Conservation (phyloP, 495 filamentous ascomycete genomes). For the Clavariopsis aquatica region DNA sequence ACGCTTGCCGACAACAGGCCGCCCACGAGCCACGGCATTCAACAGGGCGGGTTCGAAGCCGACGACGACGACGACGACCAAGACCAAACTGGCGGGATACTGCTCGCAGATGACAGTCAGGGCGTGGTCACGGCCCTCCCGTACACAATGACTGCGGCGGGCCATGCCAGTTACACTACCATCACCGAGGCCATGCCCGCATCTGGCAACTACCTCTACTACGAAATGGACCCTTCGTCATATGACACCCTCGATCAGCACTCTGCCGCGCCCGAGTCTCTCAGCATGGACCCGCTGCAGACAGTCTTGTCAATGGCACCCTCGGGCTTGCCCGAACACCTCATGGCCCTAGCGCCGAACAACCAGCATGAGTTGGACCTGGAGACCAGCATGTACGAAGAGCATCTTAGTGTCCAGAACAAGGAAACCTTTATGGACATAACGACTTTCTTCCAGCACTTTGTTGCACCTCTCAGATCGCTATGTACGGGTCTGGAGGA, state of each 20-base stretch:
- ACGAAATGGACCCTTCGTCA: not conserved
- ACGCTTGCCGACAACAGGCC: constrained; percentile 29
- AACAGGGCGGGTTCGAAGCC: not conserved
- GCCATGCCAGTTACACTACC: not conserved
- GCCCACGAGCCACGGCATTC: constrained; percentile 21
- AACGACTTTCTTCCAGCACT: constrained; percentile 9
- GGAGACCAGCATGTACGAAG: not conserved
- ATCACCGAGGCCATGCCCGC: not conserved
- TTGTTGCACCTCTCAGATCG: not conserved
- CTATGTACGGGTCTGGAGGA: not conserved
- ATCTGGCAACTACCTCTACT: not conserved
- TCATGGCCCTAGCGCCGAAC: not conserved
- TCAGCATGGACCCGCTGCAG: constrained; percentile 19
- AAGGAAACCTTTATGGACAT: constrained; percentile 17
- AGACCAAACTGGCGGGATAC: constrained; percentile 22
- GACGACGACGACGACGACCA: constrained; percentile 18
- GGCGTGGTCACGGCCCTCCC: not conserved
- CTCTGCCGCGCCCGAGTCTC: constrained; percentile 11
- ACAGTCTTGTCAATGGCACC: not conserved
- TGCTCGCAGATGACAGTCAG: constrained; percentile 9
- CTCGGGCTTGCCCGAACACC: not conserved
- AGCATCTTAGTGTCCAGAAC: constrained; percentile 11
- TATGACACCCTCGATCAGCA: constrained; percentile 8
- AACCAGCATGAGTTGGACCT: not conserved
- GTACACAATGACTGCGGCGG: constrained; percentile 1